A percentile compares a stretch with the other conserved stretches of the same genome.
Evolutionary conservation across 208 protist species (phyloP).

Genomic region (Crithidia thermophila): DNA sequence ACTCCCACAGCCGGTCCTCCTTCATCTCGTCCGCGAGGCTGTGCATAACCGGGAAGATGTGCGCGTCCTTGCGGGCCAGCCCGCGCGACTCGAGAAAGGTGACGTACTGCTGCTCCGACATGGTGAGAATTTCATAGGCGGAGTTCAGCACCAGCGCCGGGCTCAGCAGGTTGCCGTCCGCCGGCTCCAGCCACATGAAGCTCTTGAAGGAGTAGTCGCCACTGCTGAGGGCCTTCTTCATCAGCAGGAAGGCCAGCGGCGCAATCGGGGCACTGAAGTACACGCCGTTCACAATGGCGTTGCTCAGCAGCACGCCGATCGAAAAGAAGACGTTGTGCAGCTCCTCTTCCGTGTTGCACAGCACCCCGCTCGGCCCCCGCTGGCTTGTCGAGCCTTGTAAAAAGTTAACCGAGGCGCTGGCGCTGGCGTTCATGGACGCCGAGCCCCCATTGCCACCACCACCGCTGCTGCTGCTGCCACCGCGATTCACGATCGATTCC

Average conservation of each 20-base stretch:
- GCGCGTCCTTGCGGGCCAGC: slow-evolving; percentile 19
- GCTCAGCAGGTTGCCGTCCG: slow-evolving; percentile 57
- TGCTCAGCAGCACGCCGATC: slow-evolving; percentile 57
- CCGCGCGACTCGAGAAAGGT: slow-evolving; percentile 32
- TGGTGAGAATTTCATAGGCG: slow-evolving; percentile 45
- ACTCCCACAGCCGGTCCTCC: slow-evolving; percentile 8
- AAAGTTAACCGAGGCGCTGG: background rate
- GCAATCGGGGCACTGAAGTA: slow-evolving; percentile 47
- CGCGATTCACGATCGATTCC: slow-evolving; percentile 19
- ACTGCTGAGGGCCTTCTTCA: slow-evolving; percentile 41
- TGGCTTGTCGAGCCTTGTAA: background rate
- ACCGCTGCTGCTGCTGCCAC: no score
- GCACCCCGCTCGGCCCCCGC: slow-evolving; percentile 4
- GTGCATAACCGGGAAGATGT: slow-evolving; percentile 42
- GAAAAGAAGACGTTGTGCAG: slow-evolving; percentile 44
- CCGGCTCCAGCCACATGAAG: slow-evolving; percentile 51
- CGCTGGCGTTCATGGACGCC: background rate
- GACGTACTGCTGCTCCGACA: slow-evolving; percentile 51
- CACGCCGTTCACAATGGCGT: slow-evolving; percentile 61
- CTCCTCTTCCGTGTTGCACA: slow-evolving; percentile 41
- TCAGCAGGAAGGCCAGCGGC: slow-evolving; percentile 51
- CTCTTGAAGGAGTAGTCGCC: slow-evolving; percentile 44
- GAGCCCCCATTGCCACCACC: background rate
- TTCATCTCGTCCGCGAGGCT: slow-evolving; percentile 20
- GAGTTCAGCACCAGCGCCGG: slow-evolving; percentile 37